phyloP scores from a whole-genome alignment of 345 rosid species.

The Melaleuca alternifolia region DNA sequence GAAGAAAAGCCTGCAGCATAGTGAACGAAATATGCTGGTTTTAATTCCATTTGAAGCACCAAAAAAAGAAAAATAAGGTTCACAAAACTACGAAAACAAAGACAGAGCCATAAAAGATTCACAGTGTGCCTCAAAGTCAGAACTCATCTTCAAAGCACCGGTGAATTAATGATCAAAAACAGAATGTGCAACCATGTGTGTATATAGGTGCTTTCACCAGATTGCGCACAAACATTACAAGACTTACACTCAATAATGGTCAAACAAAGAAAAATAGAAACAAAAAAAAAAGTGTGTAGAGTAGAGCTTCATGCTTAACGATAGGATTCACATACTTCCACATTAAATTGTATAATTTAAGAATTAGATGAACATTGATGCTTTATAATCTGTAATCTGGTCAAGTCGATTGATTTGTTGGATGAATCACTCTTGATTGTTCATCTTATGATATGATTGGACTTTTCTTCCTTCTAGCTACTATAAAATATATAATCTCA shows the following conservation, averaged over 20 bases:
- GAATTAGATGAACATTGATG: neutral
- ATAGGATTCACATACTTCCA: neutral
- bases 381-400: neutral
- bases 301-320: neutral
- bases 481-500: neutral
- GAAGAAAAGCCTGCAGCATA: neutral
- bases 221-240: neutral
- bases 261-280: neutral
- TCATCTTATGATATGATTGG: neutral
- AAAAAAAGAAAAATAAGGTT: neutral
- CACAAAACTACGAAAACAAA: neutral
- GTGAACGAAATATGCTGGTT: neutral
- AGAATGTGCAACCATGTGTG: neutral
- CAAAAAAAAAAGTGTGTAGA: neutral
- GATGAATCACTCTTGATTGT: neutral
- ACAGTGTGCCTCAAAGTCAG: neutral
- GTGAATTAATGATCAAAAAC: neutral
- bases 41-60: neutral
- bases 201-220: neutral
- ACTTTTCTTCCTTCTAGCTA: neutral
- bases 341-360: neutral
- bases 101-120: neutral
- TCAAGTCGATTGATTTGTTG: neutral
- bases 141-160: neutral
- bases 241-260: neutral